A percentile compares a stretch with the other conserved stretches of the same genome.
Conservation (phyloP, 805 yeast species). For the Wickerhamomyces ciferrii region DNA sequence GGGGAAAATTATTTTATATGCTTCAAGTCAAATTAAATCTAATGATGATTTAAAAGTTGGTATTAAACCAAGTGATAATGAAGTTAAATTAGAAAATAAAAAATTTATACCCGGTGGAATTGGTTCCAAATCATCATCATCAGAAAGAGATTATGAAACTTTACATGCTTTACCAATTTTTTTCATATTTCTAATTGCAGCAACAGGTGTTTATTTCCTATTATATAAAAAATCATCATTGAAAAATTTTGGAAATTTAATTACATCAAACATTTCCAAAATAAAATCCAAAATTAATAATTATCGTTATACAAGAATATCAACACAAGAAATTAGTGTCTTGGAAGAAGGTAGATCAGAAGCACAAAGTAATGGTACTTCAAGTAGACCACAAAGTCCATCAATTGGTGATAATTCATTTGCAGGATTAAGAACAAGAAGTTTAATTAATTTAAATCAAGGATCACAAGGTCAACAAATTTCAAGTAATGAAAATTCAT, state of each 20-base stretch:
- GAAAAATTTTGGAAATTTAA: neutral
- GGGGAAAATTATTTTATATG: constrained; percentile 81
- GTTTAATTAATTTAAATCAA: constrained; percentile 1
- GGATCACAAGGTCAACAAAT: no score
- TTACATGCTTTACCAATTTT: neutral
- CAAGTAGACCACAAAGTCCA: neutral
- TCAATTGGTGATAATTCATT: neutral
- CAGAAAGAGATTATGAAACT: neutral
- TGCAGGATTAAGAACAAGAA: constrained; percentile 3
- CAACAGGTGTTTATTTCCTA: neutral
- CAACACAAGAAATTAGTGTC: neutral
- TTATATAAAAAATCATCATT: neutral
- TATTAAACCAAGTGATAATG: constrained; percentile 2
- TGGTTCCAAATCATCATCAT: neutral
- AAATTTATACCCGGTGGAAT: constrained; percentile 1
- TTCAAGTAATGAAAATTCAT: neutral
- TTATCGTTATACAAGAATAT: neutral
- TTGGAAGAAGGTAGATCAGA: constrained; percentile 1
- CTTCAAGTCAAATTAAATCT: constrained; percentile 58
- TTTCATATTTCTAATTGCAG: neutral
- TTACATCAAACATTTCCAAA: neutral
- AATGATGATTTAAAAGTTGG: constrained; percentile 1
- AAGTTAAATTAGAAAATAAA: constrained; percentile 12
- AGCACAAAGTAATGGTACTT: neutral
- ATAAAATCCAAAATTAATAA: neutral